Conservation (phyloP, 169 alveolate genomes). For the Plasmodium berghei region DNA sequence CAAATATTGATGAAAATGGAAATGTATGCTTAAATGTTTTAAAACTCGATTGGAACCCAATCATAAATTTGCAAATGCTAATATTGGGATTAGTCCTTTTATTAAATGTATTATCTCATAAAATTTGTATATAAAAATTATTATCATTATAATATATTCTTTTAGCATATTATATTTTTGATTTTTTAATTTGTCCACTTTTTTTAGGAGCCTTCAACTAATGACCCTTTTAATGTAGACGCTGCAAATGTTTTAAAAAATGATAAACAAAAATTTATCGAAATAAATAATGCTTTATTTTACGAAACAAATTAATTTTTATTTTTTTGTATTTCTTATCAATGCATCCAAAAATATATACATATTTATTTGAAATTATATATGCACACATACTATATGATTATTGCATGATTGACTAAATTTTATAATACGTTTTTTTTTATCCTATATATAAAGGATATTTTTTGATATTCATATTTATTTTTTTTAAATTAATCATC, state of each 20-base stretch:
- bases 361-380: too few relatives aligned
- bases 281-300: constrained; percentile 50
- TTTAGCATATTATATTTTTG: background rate
- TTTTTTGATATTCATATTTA: too few relatives aligned
- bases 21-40: constrained; percentile 71
- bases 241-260: constrained; percentile 57
- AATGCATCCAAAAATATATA: too few relatives aligned
- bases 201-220: constrained; percentile 70
- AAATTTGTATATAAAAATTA: background rate
- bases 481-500: too few relatives aligned
- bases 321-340: too few relatives aligned
- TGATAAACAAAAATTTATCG: constrained; percentile 28
- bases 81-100: constrained; percentile 47
- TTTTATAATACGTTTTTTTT: too few relatives aligned
- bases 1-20: constrained; percentile 69
- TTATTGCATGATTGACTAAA: too few relatives aligned
- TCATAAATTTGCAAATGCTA: constrained; percentile 64
- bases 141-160: background rate
- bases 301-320: too few relatives aligned
- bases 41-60: constrained; percentile 72
- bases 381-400: too few relatives aligned
- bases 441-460: too few relatives aligned
- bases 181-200: constrained; percentile 5
- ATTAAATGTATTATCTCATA: constrained; percentile 19
- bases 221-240: constrained; percentile 53